Evolutionary conservation across 768 basidiomycete genomes (phyloP).

Genomic region (Lactarius indigo): DNA sequence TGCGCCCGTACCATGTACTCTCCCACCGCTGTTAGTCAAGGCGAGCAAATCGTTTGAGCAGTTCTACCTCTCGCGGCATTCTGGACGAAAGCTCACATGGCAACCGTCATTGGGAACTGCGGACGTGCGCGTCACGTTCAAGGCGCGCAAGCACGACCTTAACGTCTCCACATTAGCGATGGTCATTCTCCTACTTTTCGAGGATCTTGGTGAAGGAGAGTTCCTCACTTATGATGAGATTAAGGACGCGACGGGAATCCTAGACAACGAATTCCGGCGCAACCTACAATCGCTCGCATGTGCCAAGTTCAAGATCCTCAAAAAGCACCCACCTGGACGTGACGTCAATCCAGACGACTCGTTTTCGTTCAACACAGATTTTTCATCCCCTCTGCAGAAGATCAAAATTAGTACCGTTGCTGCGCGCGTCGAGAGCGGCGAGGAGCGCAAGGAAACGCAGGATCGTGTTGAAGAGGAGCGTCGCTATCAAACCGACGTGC

Average conservation of each 20-base stretch:
- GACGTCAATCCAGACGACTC: constrained; percentile 73
- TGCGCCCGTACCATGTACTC: constrained; percentile 56
- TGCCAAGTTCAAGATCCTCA: constrained; percentile 88
- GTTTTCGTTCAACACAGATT: constrained; percentile 87
- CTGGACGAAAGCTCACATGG: constrained; percentile 89
- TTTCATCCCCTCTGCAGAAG: constrained; percentile 76
- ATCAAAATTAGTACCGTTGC: constrained; percentile 93
- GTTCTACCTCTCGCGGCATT: constrained; percentile 87
- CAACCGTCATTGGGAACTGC: constrained; percentile 86
- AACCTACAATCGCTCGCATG: constrained; percentile 95
- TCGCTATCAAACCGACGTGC: constrained; percentile 82
- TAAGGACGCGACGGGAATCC: constrained; percentile 66
- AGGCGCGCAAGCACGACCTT: constrained; percentile 74
- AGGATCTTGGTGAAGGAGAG: constrained; percentile 62
- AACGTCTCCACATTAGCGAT: constrained; percentile 90
- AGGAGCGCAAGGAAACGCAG: constrained; percentile 88
- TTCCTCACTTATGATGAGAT: constrained; percentile 82
- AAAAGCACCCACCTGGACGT: constrained; percentile 84
- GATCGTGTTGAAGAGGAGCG: constrained; percentile 91
- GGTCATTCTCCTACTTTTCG: constrained; percentile 85
- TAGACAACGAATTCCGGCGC: constrained; percentile 78
- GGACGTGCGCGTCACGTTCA: constrained; percentile 84
- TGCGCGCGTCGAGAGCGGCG: constrained; percentile 78
- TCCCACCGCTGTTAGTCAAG: constrained; percentile 61
- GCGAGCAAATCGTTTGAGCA: constrained; percentile 77